Evolutionary conservation across 805 yeast genomes (phyloP), one percentile per base, ranked within the genome.

Genomic region (Komagataella kurtzmanii): DNA sequence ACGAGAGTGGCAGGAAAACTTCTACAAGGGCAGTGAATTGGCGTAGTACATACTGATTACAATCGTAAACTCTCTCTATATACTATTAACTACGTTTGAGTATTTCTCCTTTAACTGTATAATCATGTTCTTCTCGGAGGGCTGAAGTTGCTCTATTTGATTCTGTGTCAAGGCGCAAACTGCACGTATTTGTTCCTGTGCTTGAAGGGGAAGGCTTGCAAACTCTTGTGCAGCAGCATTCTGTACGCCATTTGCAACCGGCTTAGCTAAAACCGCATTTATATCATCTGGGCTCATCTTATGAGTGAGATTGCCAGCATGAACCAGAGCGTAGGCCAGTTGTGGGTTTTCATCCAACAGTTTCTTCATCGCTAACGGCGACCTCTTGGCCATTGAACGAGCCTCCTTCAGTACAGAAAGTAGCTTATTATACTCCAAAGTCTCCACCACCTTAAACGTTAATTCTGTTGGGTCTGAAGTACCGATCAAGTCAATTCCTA

Each of bases 301-400:
- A 24, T 66, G 70, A 47, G 67, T 63, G 54, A 64, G 67, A 55
- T 83, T 61, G 54, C 88, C 66, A 1, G 82, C 71, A 60, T 90
- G 97, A 2, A 89, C 91, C 24, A 88, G 69, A 0, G 96, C 93
- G 63, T 81, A 88, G 1, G 87, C 69, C 48, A 91, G 70, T 63
- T 91, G 97, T 0, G 97, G 97, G 53, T 81, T 80, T 55, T 78
- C 78, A 24, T 73, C 73, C 17, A 90, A 68, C 40, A 90, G 67
- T 45, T 74, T 75, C 50, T 70, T 75, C 70, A 85, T 80, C 53
- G 80, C 66, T 5, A 71, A 72, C 0, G 87, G 85, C 53, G 81
- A 75, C 24, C 72, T 73, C 3, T 65, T 63, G 2, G 84, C 68
- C 79, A 86, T 78, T 18, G 68, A 63, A 58, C 81, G 77, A 14